Conservation (phyloP, 257 asterid genomes). For the Verbascum thapsus region DNA sequence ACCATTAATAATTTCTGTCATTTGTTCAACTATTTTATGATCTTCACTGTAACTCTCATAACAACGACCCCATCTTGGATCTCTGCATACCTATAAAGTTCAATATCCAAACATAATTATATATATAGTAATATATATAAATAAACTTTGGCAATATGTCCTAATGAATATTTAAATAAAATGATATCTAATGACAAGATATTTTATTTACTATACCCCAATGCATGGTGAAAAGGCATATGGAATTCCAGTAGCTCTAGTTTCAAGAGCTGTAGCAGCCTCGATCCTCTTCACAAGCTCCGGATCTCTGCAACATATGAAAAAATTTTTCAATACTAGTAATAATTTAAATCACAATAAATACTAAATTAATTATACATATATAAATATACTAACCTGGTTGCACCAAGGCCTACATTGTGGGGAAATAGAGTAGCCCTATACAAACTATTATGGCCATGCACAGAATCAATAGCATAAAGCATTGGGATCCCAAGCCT, state of each 20-base stretch:
- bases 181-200: no score
- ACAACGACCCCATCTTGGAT: conserved; percentile 40
- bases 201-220: conserved; percentile 8
- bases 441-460: conserved; percentile 25
- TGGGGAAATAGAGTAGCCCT: conserved; percentile 28
- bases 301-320: conserved; percentile 25
- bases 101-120: no score
- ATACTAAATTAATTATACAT: no score
- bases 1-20: conserved; percentile 32
- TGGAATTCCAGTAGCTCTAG: conserved; percentile 38
- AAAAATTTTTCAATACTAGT: no score
- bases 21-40: conserved; percentile 23
- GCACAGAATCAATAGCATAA: conserved; percentile 25
- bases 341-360: no score
- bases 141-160: background rate
- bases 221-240: conserved; percentile 34
- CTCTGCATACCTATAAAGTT: conserved; percentile 27
- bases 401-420: background rate
- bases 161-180: no score
- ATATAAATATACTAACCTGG: no score
- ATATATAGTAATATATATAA: no score
- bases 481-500: conserved; percentile 27
- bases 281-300: conserved; percentile 30
- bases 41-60: conserved; percentile 36
- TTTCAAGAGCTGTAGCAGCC: conserved; percentile 32